Evolutionary conservation across 2,329 filamentous ascomycete genomes (phyloP).

Genomic region (Colletotrichum aenigma): DNA sequence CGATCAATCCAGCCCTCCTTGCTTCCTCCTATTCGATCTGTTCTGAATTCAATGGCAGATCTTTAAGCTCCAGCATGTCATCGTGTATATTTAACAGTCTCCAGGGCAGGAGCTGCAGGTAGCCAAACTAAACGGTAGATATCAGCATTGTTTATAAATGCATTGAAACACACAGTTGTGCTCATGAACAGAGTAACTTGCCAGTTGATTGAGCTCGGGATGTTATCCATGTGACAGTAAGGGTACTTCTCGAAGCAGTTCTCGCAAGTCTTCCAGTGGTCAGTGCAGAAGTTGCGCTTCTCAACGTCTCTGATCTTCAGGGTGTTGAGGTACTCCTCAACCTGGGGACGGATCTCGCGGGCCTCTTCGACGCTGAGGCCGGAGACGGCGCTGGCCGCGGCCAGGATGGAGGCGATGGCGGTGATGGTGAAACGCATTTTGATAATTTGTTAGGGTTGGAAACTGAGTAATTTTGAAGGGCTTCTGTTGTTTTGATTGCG

Average conservation of each 20-base stretch:
- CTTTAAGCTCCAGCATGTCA: not conserved
- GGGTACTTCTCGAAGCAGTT: not conserved
- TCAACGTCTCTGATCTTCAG: not conserved
- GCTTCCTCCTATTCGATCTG: not conserved
- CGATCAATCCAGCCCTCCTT: not conserved
- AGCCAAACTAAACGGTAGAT: not conserved
- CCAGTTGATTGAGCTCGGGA: not conserved
- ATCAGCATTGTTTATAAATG: not conserved
- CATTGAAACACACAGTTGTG: not conserved
- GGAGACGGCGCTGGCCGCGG: not conserved
- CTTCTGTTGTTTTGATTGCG: not conserved
- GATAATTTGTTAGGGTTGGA: not conserved
- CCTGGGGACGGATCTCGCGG: not conserved
- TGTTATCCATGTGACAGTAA: not conserved
- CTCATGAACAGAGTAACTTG: not conserved
- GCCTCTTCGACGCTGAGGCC: not conserved
- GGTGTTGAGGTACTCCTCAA: not conserved
- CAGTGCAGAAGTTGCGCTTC: not conserved
- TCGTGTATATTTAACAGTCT: not conserved
- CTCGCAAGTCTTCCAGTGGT: not conserved
- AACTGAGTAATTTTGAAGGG: not conserved
- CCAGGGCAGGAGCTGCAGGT: not conserved
- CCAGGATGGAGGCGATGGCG: not conserved
- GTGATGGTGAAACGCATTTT: not conserved
- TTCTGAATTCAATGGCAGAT: not conserved